Evolutionary conservation across 441 rosid genomes (phyloP).

Genomic region (Metrosideros polymorpha): DNA sequence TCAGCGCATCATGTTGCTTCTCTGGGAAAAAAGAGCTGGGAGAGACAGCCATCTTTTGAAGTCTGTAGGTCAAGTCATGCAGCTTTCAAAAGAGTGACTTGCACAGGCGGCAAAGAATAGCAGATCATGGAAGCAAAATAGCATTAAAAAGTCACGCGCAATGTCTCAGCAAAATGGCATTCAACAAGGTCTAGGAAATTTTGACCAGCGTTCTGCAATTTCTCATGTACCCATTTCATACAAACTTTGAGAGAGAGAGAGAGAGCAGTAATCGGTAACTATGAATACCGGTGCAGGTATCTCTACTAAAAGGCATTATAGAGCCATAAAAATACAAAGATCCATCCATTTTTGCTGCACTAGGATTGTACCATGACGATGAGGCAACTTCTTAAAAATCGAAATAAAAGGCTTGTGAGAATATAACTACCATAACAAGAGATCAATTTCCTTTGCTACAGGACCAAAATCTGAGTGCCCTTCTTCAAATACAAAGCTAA

Average conservation of each 20-base stretch:
- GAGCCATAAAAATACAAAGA: neutral
- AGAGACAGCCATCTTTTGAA: neutral
- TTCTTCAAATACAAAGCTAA: neutral
- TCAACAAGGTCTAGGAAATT: neutral
- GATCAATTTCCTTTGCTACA: neutral
- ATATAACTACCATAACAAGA: neutral
- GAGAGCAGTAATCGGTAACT: slow-evolving; percentile 14
- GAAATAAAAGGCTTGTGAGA: neutral
- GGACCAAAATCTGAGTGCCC: neutral
- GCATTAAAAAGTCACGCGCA: neutral
- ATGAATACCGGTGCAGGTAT: neutral
- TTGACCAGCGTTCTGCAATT: neutral
- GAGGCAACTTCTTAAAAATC: neutral
- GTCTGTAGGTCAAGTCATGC: neutral
- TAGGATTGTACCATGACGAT: neutral
- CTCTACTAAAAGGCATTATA: neutral
- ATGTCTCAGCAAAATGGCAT: neutral
- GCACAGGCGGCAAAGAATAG: neutral
- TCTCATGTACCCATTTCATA: neutral
- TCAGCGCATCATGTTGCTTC: neutral
- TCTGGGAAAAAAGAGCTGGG: neutral
- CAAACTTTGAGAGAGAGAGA: slow-evolving; percentile 1
- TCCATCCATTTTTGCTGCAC: neutral
- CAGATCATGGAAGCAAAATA: neutral
- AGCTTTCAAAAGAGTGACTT: neutral